Evolutionary conservation across 352 stramenopile species (phyloP).

Genomic region (Phytopythium oedochilum): DNA sequence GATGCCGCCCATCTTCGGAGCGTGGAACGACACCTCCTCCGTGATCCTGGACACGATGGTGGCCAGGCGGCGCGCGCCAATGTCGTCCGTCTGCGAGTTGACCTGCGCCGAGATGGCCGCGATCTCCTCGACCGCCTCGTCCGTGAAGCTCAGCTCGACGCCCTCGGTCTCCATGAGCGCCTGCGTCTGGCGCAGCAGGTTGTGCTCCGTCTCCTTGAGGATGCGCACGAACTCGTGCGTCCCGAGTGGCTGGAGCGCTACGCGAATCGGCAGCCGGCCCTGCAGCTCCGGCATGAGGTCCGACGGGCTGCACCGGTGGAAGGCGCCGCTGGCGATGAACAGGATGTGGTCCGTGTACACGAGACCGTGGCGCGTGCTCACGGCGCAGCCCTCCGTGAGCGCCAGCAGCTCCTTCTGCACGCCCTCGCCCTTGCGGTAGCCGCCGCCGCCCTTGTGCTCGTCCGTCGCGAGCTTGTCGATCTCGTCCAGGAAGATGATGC

Average conservation of each 20-base stretch:
- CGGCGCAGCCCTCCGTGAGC: slow-evolving; percentile 96
- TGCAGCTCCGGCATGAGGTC: slow-evolving; percentile 98
- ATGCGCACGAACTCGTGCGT: slow-evolving; percentile 98
- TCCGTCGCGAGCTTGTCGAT: slow-evolving; percentile 98
- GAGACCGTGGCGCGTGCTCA: slow-evolving; percentile 91
- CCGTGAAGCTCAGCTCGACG: slow-evolving; percentile 92
- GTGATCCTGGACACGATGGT: slow-evolving; percentile 97
- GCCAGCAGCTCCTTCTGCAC: slow-evolving; percentile 98
- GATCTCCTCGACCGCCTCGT: slow-evolving; percentile 97
- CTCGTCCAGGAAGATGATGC: slow-evolving; percentile 99
- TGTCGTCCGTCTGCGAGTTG: slow-evolving; percentile 97
- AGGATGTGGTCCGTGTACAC: slow-evolving; percentile 99
- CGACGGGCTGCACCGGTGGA: slow-evolving; percentile 96
- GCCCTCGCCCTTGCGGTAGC: slow-evolving; percentile 92
- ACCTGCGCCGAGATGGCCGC: slow-evolving; percentile 91
- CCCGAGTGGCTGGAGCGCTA: slow-evolving; percentile 96
- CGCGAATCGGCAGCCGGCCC: slow-evolving; percentile 96
- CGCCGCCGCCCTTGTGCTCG: slow-evolving; percentile 71
- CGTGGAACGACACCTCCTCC: slow-evolving; percentile 97
- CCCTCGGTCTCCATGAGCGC: slow-evolving; percentile 96
- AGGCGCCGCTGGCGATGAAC: slow-evolving; percentile 96
- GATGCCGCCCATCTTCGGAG: slow-evolving; percentile 85
- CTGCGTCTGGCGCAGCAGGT: slow-evolving; percentile 95
- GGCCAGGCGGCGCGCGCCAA: slow-evolving; percentile 95
- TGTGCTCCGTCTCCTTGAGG: slow-evolving; percentile 94